Base-by-base conservation (phyloP, 202 grass and related monocot species). In the Zizania palustris region DNA sequence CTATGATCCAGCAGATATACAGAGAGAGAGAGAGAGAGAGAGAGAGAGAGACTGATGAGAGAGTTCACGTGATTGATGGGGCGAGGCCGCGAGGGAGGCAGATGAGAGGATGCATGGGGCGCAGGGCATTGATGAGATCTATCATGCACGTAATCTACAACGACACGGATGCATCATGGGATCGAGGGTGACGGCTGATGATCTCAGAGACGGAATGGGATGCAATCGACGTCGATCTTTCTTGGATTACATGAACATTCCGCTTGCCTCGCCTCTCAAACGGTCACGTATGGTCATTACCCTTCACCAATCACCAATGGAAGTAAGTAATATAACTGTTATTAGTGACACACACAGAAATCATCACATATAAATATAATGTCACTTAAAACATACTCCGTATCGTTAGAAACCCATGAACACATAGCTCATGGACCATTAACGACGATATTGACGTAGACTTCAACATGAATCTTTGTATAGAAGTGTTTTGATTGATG, bases 201-300 rank as follows among this genome's bases (percentile, higher is more conserved):
- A 72, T 43, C n/a, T 78, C 82, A 78, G 5, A 35, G 8, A 63
- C 5, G 46, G 74, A 84, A 84, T 70, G 45, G 81, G 63, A 84
- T 84, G 74, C 63, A 34, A 65, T 38, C 57, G 46, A 18, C 22
- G 68, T 37, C 46, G 67, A 84, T 84, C 39, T 78, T 84, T 71
- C 74, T 84, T 40, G 82, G 74, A 78, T 65, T 57, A 78, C 67
- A 84, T 72, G 67, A 78, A 84, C 67, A 72, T 65, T 34, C 59
- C 48, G 46, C 64, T 78, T 58, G 78, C 67, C 66, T 45, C 39
- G 58, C 57, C 20, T 42, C 73, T 41, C 61, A n/a, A 43, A 65
- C 21, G 46, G 45, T 50, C 28, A 28, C 28, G 28, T 28, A 28
- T 28, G 28, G 28, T 28, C 28, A n/a, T n/a, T n/a, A n/a, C n/a